Percentiles rank a stretch among this genome's conserved stretches.
Evolutionary conservation across 1,139 yeast species (phyloP).

Genomic region (Saccharomyces hybrid): DNA sequence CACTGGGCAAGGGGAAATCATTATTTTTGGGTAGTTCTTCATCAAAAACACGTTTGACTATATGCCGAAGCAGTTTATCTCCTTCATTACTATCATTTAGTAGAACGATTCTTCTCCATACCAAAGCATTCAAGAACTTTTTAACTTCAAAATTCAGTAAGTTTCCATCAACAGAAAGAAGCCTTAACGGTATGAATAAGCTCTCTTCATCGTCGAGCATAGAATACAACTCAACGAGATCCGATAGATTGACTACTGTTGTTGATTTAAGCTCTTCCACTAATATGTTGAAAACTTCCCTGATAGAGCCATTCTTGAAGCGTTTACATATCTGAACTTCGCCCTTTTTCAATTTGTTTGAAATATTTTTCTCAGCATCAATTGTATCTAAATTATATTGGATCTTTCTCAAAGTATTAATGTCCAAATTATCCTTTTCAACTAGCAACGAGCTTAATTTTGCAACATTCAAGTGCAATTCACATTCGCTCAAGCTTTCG

Average conservation of each 20-base stretch:
- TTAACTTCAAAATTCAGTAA: conserved; percentile 28
- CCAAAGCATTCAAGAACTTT: conserved; percentile 31
- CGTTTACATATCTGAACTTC: conserved; percentile 14
- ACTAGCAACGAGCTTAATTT: conserved; percentile 43
- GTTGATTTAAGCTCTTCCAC: conserved; percentile 15
- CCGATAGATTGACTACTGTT: conserved; percentile 19
- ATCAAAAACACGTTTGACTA: conserved; percentile 33
- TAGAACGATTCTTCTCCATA: conserved; percentile 62
- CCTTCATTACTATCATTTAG: conserved; percentile 45
- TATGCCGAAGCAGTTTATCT: conserved; percentile 42
- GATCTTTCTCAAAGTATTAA: conserved; percentile 33
- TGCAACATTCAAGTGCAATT: conserved; percentile 60
- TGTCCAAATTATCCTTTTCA: conserved; percentile 11
- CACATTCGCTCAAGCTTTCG: conserved; percentile 42
- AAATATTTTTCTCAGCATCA: conserved; percentile 42
- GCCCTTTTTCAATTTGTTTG: conserved; percentile 31
- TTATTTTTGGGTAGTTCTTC: conserved; percentile 28
- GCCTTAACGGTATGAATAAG: conserved; percentile 38
- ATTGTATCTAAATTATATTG: conserved; percentile 42
- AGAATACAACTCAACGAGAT: conserved; percentile 52
- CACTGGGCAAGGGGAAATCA: conserved; percentile 28
- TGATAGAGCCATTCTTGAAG: conserved; percentile 13
- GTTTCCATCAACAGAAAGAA: conserved; percentile 32
- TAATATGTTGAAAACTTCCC: conserved; percentile 13
- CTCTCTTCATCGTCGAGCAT: conserved; percentile 37